Conservation (phyloP, 176 grass and related monocot species). For the Cenchrus fungigraminus region DNA sequence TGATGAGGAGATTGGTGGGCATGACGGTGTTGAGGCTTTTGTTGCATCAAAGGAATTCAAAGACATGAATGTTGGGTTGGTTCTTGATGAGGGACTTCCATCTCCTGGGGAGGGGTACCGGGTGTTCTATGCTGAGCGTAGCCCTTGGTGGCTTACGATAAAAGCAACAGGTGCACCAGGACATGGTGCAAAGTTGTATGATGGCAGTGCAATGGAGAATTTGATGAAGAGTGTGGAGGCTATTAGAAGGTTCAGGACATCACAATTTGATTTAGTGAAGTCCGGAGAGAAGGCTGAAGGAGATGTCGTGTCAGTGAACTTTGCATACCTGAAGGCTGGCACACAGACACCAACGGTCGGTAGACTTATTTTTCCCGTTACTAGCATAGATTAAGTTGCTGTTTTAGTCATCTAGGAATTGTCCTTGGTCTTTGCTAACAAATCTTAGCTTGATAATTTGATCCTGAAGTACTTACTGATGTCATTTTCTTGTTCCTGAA, state of each 20-base stretch:
- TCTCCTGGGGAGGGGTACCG: constrained; percentile 74
- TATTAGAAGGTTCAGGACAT: constrained; percentile 74
- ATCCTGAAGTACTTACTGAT: neutral
- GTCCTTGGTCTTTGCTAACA: no score
- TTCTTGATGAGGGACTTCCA: constrained; percentile 89
- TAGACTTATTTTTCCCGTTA: constrained; percentile 37
- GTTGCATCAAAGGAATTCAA: constrained; percentile 68
- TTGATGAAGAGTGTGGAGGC: constrained; percentile 90
- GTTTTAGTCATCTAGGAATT: neutral
- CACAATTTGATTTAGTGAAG: constrained; percentile 95
- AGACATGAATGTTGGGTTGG: constrained; percentile 71
- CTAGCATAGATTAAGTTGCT: neutral
- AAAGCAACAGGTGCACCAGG: constrained; percentile 75
- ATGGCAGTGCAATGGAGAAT: constrained; percentile 96
- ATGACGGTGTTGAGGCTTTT: constrained; percentile 56
- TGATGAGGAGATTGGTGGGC: constrained; percentile 89
- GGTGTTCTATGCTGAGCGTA: constrained; percentile 89
- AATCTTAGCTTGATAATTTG: constrained; percentile 11
- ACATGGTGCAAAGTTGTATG: constrained; percentile 90
- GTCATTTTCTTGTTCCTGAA: neutral
- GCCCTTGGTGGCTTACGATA: constrained; percentile 84
- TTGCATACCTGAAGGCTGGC: constrained; percentile 88
- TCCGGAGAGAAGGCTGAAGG: constrained; percentile 75
- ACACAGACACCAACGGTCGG: constrained; percentile 82
- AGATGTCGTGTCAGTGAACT: constrained; percentile 88